A percentile compares a stretch with the other conserved stretches of the same genome.
These are phyloP conservation scores for Ziziphus jujuba DNA, from an alignment of 306 rosid genomes.

Conservation along the genomic window DNA sequence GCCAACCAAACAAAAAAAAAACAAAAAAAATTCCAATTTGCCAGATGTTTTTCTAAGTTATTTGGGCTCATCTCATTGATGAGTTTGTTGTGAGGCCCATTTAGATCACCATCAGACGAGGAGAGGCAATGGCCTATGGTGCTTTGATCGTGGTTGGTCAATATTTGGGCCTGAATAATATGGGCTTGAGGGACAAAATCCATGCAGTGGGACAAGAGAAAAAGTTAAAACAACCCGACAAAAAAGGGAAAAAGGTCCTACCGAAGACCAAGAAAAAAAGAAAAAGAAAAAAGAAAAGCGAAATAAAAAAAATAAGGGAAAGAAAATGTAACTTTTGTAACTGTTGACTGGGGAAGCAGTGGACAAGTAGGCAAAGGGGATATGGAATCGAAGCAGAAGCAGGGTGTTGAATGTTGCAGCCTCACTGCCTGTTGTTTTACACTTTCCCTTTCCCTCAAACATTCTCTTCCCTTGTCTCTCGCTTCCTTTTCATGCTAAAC, in stretches of 20 bases:
- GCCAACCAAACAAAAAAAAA: background rate
- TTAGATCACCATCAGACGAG: too few species aligned
- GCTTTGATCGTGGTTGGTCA: too few species aligned
- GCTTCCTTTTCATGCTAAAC: conserved; percentile 34
- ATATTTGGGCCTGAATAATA: conserved; percentile 13
- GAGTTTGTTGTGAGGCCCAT: background rate
- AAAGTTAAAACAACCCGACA: conserved; percentile 18
- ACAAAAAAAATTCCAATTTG: background rate
- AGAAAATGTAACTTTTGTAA: background rate
- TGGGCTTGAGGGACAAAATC: conserved; percentile 16
- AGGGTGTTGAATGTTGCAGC: background rate
- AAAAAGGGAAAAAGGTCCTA: conserved; percentile 18
- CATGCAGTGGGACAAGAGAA: background rate
- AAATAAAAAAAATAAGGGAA: too few species aligned
- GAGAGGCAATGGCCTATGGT: too few species aligned
- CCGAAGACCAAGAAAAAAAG: background rate
- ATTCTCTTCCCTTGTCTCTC: conserved; percentile 13
- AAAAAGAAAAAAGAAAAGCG: background rate
- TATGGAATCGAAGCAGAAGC: conserved; percentile 12
- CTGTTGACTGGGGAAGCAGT: background rate
- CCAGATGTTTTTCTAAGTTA: too few species aligned
- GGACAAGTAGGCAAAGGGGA: conserved; percentile 21
- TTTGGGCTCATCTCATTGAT: background rate
- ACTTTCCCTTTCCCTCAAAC: conserved; percentile 19
- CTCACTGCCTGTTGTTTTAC: conserved; percentile 15